Evolutionary conservation across 2,329 filamentous ascomycete species (phyloP), one percentile per base, ranked within the genome.

Genomic region (Diaporthe sp.): DNA sequence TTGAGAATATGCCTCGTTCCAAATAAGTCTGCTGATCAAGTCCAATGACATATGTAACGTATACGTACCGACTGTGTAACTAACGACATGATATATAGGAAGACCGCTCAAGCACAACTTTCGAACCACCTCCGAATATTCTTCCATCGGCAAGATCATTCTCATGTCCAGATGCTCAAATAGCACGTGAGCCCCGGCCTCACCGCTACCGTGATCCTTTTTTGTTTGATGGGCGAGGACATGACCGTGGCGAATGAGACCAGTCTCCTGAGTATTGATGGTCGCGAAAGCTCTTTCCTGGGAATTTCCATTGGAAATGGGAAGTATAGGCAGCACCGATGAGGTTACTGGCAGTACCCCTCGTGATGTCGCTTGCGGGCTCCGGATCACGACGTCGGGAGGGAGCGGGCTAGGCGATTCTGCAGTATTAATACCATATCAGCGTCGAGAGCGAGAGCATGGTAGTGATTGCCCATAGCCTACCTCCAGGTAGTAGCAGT

Each of bases 241-340:
- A 47, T 47, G 1, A 47, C 17, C 1, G 17, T 5, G 17, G 22
- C 4, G 17, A 47, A 22, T 7, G 42, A 47, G 7, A 22, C 19
- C 42, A 22, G 19, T 9, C 9, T 22, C 4, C 42, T 22, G 42
- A 22, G 19, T 9, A 47, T 17, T 27, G 51, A 19, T 9, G 13
- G 12, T 4, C 10, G 3, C 50, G 1, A 25, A 53, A 30, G 25
- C 25, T 27, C 7, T n/a, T 17, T 53, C 25, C 25, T 0, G 25
- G 1, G 1, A 1, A 17, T 6, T 3, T 42, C 27, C 25, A 4
- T 7, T n/a, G 12, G 50, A 17, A 4, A 6, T 53, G 0, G n/a
- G 13, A 53, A 27, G 25, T 0, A 27, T 7, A 59, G n/a, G n/a
- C n/a, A n/a, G n/a, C n/a, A n/a, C n/a, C n/a, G n/a, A n/a, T n/a